A percentile compares a stretch with the other conserved stretches of the same genome.
phyloP scores from a whole-genome alignment of 768 basidiomycete genomes.

The Psilocybe cubensis region DNA sequence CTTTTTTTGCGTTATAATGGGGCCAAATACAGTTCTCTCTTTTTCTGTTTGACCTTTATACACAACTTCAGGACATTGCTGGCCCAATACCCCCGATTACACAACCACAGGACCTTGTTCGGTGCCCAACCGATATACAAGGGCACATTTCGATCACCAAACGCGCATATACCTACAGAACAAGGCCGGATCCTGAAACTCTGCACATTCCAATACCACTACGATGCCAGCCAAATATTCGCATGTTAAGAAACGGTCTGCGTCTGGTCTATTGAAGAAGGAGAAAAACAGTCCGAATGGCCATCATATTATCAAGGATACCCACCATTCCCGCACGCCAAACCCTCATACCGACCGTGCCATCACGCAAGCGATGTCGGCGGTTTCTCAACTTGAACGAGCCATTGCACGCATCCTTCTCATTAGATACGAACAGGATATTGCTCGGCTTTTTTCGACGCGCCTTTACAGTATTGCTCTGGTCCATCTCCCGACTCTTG shows the following conservation, averaged over 20 bases:
- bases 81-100: not conserved
- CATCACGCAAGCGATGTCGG: conserved; percentile 57
- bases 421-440: conserved; percentile 74
- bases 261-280: conserved; percentile 52
- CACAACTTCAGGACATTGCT: not conserved
- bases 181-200: not conserved
- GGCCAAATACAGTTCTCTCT: not conserved
- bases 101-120: not conserved
- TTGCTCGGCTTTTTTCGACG: conserved; percentile 74
- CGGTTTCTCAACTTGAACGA: conserved; percentile 70
- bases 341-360: conserved; percentile 57
- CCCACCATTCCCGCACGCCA: conserved; percentile 26
- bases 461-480: conserved; percentile 67
- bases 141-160: not conserved
- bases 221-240: conserved; percentile 75
- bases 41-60: not conserved
- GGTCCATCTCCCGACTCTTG: conserved; percentile 67
- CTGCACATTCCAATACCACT: not conserved
- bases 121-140: not conserved
- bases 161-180: not conserved
- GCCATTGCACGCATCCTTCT: conserved; percentile 70
- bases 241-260: conserved; percentile 69
- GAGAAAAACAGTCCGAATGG: conserved; percentile 33
- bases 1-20: not conserved
- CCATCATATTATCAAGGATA: conserved; percentile 34